Evolutionary conservation across 176 grass and related monocot genomes (phyloP).

Genomic region (Oryza coarctata): DNA sequence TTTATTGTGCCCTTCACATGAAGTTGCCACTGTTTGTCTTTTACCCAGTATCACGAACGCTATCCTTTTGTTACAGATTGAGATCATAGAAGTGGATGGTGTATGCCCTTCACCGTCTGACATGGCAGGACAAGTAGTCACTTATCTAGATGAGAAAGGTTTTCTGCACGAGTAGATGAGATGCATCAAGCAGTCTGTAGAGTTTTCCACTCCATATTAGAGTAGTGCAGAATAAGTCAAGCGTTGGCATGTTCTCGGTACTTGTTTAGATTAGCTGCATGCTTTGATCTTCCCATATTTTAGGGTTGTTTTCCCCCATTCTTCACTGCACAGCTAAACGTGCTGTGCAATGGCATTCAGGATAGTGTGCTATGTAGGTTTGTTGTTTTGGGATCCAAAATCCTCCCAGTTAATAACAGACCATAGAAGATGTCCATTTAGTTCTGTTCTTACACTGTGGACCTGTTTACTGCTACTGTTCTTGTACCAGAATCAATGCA

Average conservation of each 20-base stretch:
- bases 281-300: neutral
- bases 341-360: neutral
- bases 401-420: neutral
- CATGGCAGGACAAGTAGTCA: conserved; percentile 75
- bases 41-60: neutral
- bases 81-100: conserved; percentile 82
- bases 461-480: neutral
- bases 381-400: neutral
- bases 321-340: neutral
- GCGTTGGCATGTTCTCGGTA: neutral
- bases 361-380: neutral
- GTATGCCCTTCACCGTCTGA: conserved; percentile 68
- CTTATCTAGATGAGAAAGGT: conserved; percentile 90
- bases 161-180: conserved; percentile 60
- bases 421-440: neutral
- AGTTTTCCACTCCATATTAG: neutral
- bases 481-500: neutral
- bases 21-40: neutral
- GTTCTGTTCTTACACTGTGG: neutral
- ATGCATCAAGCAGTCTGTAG: neutral
- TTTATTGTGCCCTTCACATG: neutral
- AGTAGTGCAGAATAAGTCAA: conserved; percentile 27
- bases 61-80: conserved; percentile 59
- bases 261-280: neutral
- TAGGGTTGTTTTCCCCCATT: too few species aligned